Conservation (phyloP, 2,329 filamentous ascomycete genomes). For the Cylindrodendrum hubeiense region DNA sequence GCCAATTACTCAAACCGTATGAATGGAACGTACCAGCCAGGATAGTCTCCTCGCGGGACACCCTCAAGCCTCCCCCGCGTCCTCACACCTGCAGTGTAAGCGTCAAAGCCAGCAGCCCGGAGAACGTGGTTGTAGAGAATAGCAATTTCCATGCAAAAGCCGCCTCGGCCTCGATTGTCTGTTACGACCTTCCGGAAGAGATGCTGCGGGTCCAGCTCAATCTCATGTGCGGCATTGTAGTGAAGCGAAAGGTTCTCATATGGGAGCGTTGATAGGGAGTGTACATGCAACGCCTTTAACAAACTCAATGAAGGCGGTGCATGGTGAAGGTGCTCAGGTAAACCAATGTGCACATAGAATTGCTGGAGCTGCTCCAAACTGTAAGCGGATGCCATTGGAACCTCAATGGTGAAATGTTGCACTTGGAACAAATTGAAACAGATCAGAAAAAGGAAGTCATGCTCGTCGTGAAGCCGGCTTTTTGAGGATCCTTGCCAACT, state of each 20-base stretch:
- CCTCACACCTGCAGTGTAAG: constrained; percentile 69
- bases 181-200: constrained; percentile 64
- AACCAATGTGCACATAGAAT: constrained; percentile 26
- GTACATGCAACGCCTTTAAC: constrained; percentile 32
- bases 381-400: constrained; percentile 31
- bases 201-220: constrained; percentile 58
- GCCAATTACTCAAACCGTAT: background rate
- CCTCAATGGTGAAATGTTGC: background rate
- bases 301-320: constrained; percentile 25
- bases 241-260: constrained; percentile 70
- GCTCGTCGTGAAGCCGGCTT: background rate
- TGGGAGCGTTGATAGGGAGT: constrained; percentile 54
- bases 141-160: constrained; percentile 72
- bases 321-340: constrained; percentile 23
- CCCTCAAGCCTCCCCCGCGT: constrained; percentile 56
- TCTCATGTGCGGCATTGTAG: constrained; percentile 56
- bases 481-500: background rate
- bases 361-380: constrained; percentile 29
- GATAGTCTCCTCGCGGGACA: constrained; percentile 57
- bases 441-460: too few species aligned
- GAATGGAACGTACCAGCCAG: constrained; percentile 56
- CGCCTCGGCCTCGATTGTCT: constrained; percentile 59
- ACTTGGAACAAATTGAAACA: background rate
- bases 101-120: constrained; percentile 61
- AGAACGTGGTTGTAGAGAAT: constrained; percentile 68